Base-by-base conservation (phyloP, 1,284 basidiomycete species). In the Leccinum fallax region DNA sequence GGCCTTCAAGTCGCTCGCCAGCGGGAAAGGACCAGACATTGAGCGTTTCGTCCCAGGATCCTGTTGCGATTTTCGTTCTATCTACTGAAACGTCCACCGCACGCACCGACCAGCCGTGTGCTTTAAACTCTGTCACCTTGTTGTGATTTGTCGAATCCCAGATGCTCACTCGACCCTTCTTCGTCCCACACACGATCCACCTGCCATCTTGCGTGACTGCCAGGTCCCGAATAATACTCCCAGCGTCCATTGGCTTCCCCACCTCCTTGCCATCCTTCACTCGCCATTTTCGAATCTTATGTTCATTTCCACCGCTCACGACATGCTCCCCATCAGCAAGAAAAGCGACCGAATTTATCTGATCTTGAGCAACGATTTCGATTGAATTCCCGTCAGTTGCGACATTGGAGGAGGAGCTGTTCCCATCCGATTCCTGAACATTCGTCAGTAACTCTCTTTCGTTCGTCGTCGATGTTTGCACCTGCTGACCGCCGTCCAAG, bases 101-200 rank as follows among this genome's bases (percentile, higher is more conserved):
- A 21, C 19, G 19, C 19, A 21, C 19, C 19, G 19, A 21, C 19
- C 19, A 21, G 6, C 0, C 3, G 19, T 46, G 10, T 19, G n/a
- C n/a, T 11, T 3, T 2, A 3, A 46, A 46, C 0, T 46, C n/a
- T 0, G 0, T 11, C 43, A 19, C 43, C 19, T 10, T 46, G 5
- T 19, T 1, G n/a, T 19, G n/a, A 4, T 0, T 5, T 15, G 0
- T 10, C 9, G 40, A 2, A 19, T 46, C 1, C 40, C n/a, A 43
- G 5, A 43, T 10, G 9, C 3, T 6, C 19, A 46, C 19, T 11
- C 3, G 5, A 11, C 40, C 40, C 5, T 5, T 19, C 2, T 0
- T 3, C n/a, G n/a, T 43, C 40, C 40, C 40, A 19, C 9, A 4
- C 2, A 19, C n/a, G 40, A 19, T 19, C 40, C n/a, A 43, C 40